Conservation (phyloP, 2,329 filamentous ascomycete genomes). For the Gyromitra esculenta region DNA sequence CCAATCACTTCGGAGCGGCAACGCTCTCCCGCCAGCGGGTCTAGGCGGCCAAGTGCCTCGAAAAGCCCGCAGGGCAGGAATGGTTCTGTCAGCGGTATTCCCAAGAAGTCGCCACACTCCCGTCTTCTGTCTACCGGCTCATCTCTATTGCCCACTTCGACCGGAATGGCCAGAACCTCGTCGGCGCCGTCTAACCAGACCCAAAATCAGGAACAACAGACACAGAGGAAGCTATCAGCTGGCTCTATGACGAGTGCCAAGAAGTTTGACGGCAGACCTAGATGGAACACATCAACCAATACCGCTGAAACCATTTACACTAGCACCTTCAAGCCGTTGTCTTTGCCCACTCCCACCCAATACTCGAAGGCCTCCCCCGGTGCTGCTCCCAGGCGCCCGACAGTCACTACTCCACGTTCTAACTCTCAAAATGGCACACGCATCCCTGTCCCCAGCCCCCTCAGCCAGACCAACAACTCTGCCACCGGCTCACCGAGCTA, state of each 20-base stretch:
- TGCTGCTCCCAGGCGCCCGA: conserved; percentile 54
- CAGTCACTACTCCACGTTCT: conserved; percentile 55
- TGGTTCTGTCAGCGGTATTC: conserved; percentile 41
- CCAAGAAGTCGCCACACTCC: conserved; percentile 48
- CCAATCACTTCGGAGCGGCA: conserved; percentile 46
- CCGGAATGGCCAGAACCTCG: conserved; percentile 48
- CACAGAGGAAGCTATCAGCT: conserved; percentile 47
- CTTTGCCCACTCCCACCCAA: conserved; percentile 69
- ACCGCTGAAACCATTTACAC: conserved; percentile 72
- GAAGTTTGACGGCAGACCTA: conserved; percentile 67
- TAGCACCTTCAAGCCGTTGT: conserved; percentile 73
- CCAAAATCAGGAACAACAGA: conserved; percentile 28
- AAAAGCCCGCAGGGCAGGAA: conserved; percentile 42
- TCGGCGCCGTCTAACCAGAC: conserved; percentile 46
- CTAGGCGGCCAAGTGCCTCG: conserved; percentile 33
- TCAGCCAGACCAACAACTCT: conserved; percentile 62
- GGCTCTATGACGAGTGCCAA: conserved; percentile 53
- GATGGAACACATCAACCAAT: conserved; percentile 77
- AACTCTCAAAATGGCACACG: conserved; percentile 60
- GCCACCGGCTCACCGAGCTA: conserved; percentile 59
- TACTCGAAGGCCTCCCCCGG: conserved; percentile 60
- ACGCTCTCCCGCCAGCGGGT: conserved; percentile 36
- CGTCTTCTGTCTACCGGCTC: conserved; percentile 43
- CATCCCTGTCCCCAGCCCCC: conserved; percentile 61
- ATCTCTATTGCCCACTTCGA: conserved; percentile 44